Conservation (phyloP, 2,329 filamentous ascomycete genomes). For the Claviceps monticola region DNA sequence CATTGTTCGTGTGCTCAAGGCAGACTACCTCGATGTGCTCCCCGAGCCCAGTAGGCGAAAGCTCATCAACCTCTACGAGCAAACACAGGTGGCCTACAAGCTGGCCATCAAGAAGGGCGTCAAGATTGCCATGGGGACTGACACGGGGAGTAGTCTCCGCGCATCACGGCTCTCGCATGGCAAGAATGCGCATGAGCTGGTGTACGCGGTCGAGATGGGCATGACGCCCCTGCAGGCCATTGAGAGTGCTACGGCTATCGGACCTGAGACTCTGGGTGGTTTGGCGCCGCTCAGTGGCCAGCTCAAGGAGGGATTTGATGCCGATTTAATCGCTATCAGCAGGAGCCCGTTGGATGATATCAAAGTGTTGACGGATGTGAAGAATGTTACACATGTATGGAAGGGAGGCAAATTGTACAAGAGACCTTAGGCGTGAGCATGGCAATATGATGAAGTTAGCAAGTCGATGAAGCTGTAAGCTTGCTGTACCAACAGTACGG, state of each 20-base stretch:
- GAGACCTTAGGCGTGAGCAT: conserved; percentile 5
- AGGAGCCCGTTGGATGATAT: conserved; percentile 30
- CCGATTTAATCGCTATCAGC: conserved; percentile 30
- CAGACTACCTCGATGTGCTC: conserved; percentile 19
- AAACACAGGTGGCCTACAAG: conserved; percentile 23
- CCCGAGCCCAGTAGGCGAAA: conserved; percentile 11
- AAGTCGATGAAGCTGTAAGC: too few species aligned
- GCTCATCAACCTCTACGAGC: conserved; percentile 18
- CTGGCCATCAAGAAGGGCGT: conserved; percentile 23
- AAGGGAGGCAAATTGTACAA: conserved; percentile 29
- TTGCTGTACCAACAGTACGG: too few species aligned
- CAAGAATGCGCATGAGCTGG: conserved; percentile 29
- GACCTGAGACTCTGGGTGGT: conserved; percentile 27
- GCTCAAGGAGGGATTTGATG: conserved; percentile 32
- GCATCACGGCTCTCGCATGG: conserved; percentile 8
- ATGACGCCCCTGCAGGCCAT: conserved; percentile 36
- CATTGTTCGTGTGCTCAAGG: conserved; percentile 18
- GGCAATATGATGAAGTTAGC: too few species aligned
- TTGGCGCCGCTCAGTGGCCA: conserved; percentile 31
- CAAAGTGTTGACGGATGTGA: conserved; percentile 22
- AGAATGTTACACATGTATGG: conserved; percentile 27
- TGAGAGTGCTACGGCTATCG: conserved; percentile 32
- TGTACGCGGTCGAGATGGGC: conserved; percentile 32
- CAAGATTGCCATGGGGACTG: conserved; percentile 27
- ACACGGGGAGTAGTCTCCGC: conserved; percentile 21